Evolutionary conservation across 768 basidiomycete species (phyloP), one percentile per base, ranked within the genome.

Genomic region (Psilocybe subaeruginosa): DNA sequence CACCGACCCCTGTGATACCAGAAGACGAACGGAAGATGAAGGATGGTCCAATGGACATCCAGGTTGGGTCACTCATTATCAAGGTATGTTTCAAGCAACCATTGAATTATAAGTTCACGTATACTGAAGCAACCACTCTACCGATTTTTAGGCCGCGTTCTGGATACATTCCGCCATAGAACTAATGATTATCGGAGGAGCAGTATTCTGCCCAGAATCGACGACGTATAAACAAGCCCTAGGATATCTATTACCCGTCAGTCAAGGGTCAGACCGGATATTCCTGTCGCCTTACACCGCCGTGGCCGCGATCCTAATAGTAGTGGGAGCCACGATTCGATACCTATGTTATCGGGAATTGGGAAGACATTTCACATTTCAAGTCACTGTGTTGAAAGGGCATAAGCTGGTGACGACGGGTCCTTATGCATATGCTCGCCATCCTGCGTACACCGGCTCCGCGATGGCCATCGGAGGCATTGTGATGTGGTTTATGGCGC

Each of bases 321-420:
- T 43, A 12, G 41, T 43, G 11, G 60, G 58, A 1, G 46, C 17
- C 29, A 7, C 47, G 7, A 46, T 81, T 1, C 77, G 82, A 23
- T 50, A 74, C 3, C 64, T 63, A 59, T 82, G 76, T 61, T 81
- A 75, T 64, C 73, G 62, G 23, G 66, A 66, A 23, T 69, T 82
- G 17, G 79, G 77, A 23, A 37, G 58, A 16, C 63, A 74, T 17
- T 80, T 80, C 70, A 82, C 79, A 27, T 80, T 79, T 59, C 72
- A 80, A 47, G 64, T 79, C 35, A 73, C 72, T 60, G 66, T 71
- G 11, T 61, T 64, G 29, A 60, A 64, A 17, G 60, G 68, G 30
- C 70, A 72, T 43, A 66, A 56, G 9, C 66, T 76, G 23, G 58
- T 78, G 16, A 75, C 71, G 8, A 66, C 60, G 1, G 74, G 76